Conservation (phyloP, 2,329 filamentous ascomycete genomes). For the Aspergillus quadrilineatus region DNA sequence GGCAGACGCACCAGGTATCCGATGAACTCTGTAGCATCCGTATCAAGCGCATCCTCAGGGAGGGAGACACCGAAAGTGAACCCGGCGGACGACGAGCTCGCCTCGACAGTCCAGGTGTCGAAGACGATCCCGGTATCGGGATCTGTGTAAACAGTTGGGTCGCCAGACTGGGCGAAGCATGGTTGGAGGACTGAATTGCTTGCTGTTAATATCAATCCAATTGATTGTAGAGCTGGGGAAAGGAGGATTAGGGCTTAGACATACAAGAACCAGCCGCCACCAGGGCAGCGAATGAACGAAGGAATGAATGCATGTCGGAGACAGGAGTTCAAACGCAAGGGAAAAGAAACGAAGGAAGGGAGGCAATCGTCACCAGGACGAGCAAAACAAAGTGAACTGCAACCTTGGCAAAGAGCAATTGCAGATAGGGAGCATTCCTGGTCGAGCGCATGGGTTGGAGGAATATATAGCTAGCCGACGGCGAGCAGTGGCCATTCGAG, state of each 20-base stretch:
- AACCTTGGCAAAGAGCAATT: background rate
- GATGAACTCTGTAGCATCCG: constrained; percentile 57
- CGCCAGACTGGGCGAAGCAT: constrained; percentile 12
- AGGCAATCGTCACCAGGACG: constrained; percentile 6
- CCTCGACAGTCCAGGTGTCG: constrained; percentile 49
- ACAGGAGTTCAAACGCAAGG: background rate
- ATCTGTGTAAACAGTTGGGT: constrained; percentile 41
- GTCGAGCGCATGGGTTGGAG: background rate
- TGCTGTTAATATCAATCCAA: too few species aligned
- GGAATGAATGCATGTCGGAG: background rate
- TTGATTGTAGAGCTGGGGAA: too few species aligned
- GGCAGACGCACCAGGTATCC: constrained; percentile 53
- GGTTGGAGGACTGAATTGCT: constrained; percentile 9
- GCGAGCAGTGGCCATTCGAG: background rate
- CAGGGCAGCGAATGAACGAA: background rate
- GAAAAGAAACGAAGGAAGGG: background rate
- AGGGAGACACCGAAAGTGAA: constrained; percentile 58
- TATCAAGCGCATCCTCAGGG: constrained; percentile 49
- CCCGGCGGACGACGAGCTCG: constrained; percentile 44
- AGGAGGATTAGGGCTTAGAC: background rate
- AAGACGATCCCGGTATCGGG: constrained; percentile 55
- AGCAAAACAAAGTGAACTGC: background rate
- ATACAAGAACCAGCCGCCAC: constrained; percentile 1
- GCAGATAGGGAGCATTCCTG: background rate
- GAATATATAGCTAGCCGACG: background rate